Base-by-base conservation (phyloP, 768 basidiomycete species). In the Mrakia blollopis region DNA sequence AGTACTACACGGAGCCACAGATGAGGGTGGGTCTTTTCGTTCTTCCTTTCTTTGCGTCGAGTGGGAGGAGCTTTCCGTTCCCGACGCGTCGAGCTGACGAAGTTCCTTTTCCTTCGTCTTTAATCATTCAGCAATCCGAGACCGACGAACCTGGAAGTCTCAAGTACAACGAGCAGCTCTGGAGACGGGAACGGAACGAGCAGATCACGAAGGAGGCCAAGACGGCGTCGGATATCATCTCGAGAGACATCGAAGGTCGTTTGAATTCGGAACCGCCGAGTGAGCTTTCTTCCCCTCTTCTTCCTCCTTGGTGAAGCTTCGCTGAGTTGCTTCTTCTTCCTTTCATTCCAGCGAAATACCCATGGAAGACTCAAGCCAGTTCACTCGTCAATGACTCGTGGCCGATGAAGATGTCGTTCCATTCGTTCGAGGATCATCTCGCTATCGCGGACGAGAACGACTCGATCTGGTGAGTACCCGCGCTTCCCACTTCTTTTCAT, bases 1-100 rank as follows among this genome's bases (percentile, higher is more conserved):
- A 98, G 82, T 98, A 98, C 83, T 99, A 98, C 86, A 94, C 91
- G 79, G 95, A 98, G 83, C 94, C 96, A 4, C 97, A 99, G 83
- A 98, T 99, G 96, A 90, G 93, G 87, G 94, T 96, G 82, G 81
- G 89, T 80, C 80, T 52, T n/a, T n/a, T n/a, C n/a, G n/a, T n/a
- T 1, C n/a, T 60, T 39, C 6, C 35, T 4, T 52, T 8, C 44
- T 57, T 13, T 4, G 30, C 7, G 11, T 35, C 21, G 44, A 8
- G 60, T 37, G n/a, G 30, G 35, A 47, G 1, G 65, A 41, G 6
- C 13, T 18, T 1, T 14, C 14, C 10, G 5, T 2, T 44, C 30
- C 32, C 11, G 23, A 54, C n/a, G 70, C 44, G 50, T 37, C 50
- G 50, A 72, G 23, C 72, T 35, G 18, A 23, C 35, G 35, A 13